Conservation (phyloP, 208 protist genomes). For the Crithidia sp. region DNA sequence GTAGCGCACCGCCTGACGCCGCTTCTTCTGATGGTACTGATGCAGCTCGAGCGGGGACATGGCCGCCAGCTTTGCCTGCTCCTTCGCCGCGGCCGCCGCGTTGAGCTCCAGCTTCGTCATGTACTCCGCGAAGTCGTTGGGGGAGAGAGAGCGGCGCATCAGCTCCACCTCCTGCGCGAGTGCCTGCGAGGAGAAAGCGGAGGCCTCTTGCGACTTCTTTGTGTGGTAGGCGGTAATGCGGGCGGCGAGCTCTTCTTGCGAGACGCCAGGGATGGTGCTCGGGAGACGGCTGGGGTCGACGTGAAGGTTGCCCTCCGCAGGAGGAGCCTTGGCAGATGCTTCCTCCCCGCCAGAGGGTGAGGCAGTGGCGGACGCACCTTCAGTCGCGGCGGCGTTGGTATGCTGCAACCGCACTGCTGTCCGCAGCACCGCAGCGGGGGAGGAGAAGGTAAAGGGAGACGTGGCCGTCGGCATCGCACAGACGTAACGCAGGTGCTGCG, state of each 20-base stretch:
- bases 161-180: slow-evolving; percentile 54
- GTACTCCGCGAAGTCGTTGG: slow-evolving; percentile 54
- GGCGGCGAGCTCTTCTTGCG: slow-evolving; percentile 71
- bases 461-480: neutral
- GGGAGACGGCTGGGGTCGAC: slow-evolving; percentile 67
- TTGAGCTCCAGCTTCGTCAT: slow-evolving; percentile 40
- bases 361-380: neutral
- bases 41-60: slow-evolving; percentile 72
- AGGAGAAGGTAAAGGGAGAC: neutral
- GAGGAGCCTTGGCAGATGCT: neutral
- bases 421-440: neutral
- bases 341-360: neutral
- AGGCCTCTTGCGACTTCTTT: slow-evolving; percentile 25
- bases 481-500: slow-evolving; percentile 2
- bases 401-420: slow-evolving; percentile 1
- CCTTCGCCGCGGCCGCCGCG: slow-evolving; percentile 38
- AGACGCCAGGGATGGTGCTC: slow-evolving; percentile 73
- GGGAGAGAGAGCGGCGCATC: slow-evolving; percentile 68
- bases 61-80: slow-evolving; percentile 52
- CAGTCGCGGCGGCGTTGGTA: neutral
- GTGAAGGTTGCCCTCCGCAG: neutral
- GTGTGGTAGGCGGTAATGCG: slow-evolving; percentile 38
- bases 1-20: slow-evolving; percentile 39
- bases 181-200: slow-evolving; percentile 18
- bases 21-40: slow-evolving; percentile 61